Evolutionary conservation across 164 flowering plant species (phyloP), one percentile per base, ranked within the genome.

Genomic region (Stephania japonica): DNA sequence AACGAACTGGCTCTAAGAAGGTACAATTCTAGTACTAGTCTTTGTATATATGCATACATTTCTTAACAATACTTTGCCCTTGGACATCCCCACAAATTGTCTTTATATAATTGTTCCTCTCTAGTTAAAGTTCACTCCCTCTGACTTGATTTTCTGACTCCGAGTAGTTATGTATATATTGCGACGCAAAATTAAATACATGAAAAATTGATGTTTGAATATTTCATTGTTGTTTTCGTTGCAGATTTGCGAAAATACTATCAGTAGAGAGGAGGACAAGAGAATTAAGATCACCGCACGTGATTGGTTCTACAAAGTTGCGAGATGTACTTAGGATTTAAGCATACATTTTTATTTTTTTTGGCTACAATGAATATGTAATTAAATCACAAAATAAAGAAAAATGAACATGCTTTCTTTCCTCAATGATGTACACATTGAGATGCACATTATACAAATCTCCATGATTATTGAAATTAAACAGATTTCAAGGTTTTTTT

Each of bases 171-270:
- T 27, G 3, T 32, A 32, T 32, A 32, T 32, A 32, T 4, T 32
- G 38, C 4, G 38, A 32, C 38, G 4, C 38, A 32, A 32, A 32
- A 70, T 4, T 27, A 25, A 12, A 18, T 19, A 56, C 23, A 10
- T 70, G 38, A 32, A 32, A 32, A 32, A 14, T 70, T 25, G 8
- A 53, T 70, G 9, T 67, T 23, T 3, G n/a, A 13, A 50, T 32
- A 32, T n/a, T 21, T 53, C 10, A 38, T 38, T 66, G 26, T 14
- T 63, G 23, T 10, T 10, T 42, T 62, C 38, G 1, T 32, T 75
- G 73, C 71, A 85, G 87, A 79, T 80, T 83, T 43, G 87, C 87
- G 5, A 75, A 72, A 43, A 5, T 78, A 19, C 75, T 85, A 4
- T 80, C 84, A 3, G 65, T 73, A 9, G 86, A 85, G 62, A 80